Percentiles rank a stretch among this genome's conserved stretches.
Evolutionary conservation across 1,139 yeast species (phyloP).

Genomic region (Nakaseomyces delphensis): DNA sequence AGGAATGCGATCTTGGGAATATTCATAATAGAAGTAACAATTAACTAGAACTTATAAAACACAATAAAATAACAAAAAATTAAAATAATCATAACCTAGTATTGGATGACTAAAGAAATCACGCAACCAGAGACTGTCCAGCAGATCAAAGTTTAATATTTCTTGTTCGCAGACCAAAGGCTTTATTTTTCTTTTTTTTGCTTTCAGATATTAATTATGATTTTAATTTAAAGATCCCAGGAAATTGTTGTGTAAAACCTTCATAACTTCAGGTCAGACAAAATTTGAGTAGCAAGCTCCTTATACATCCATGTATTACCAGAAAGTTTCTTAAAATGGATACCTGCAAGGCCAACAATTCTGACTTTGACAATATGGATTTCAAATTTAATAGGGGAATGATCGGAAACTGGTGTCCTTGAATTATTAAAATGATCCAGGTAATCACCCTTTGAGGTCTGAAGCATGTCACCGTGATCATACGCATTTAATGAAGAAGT

Average conservation of each 20-base stretch:
- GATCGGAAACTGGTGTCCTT: background rate
- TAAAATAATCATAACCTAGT: too few relatives aligned
- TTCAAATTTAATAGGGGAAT: conserved; percentile 55
- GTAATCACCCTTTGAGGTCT: conserved; percentile 1
- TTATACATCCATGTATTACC: conserved; percentile 97
- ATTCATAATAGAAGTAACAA: too few relatives aligned
- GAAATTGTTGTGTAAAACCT: background rate
- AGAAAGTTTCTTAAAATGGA: conserved; percentile 83
- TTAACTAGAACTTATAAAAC: too few relatives aligned
- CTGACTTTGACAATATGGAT: conserved; percentile 91
- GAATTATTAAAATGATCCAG: background rate
- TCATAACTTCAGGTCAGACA: conserved; percentile 64
- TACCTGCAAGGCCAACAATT: conserved; percentile 82
- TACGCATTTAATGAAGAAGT: conserved; percentile 1
- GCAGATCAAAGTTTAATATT: too few relatives aligned
- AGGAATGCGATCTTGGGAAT: too few relatives aligned
- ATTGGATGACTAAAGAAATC: too few relatives aligned
- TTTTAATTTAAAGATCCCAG: background rate
- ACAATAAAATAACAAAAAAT: too few relatives aligned
- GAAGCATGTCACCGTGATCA: background rate
- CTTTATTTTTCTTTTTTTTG: background rate
- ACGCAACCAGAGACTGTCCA: too few relatives aligned
- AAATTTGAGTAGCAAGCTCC: conserved; percentile 80
- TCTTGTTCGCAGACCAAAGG: background rate
- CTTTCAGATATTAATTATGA: background rate